Conservation (phyloP, 2,329 filamentous ascomycete species). For the Metarhizium rileyi region DNA sequence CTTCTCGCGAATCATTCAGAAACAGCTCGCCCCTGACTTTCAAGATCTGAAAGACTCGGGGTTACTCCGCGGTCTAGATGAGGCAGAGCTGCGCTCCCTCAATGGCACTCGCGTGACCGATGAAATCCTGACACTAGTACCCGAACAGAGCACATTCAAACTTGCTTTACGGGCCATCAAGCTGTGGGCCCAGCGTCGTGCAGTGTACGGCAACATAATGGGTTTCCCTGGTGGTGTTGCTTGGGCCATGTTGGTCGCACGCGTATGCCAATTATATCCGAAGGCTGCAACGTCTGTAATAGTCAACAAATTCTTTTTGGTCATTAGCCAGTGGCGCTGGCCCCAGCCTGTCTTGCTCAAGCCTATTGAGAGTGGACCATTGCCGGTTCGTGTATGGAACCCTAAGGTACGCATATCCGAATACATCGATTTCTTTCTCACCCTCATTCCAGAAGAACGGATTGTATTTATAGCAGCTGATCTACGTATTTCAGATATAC, state of each 20-base stretch:
- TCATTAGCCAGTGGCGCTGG: constrained; percentile 89
- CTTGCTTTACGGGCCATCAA: constrained; percentile 87
- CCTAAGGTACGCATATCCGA: constrained; percentile 52
- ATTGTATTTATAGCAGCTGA: constrained; percentile 10
- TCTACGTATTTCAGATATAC: constrained; percentile 47
- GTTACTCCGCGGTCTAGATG: constrained; percentile 75
- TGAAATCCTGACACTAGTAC: constrained; percentile 81
- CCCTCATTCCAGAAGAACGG: background rate
- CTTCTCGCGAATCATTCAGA: constrained; percentile 64
- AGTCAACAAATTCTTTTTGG: constrained; percentile 86
- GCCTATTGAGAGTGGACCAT: constrained; percentile 68
- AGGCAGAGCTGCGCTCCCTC: constrained; percentile 76
- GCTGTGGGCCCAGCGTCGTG: constrained; percentile 86
- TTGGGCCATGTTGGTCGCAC: constrained; percentile 94
- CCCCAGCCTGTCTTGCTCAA: constrained; percentile 89
- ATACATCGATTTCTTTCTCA: background rate
- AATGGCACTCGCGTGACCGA: constrained; percentile 94
- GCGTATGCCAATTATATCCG: constrained; percentile 92
- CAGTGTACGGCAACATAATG: constrained; percentile 92
- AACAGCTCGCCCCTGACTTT: constrained; percentile 56
- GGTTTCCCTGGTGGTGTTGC: constrained; percentile 95
- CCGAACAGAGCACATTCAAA: constrained; percentile 81
- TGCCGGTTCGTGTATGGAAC: constrained; percentile 88
- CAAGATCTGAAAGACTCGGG: constrained; percentile 73
- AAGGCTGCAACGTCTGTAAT: constrained; percentile 83